Conservation (phyloP, 1,139 yeast genomes). For the Pichia sp. region DNA sequence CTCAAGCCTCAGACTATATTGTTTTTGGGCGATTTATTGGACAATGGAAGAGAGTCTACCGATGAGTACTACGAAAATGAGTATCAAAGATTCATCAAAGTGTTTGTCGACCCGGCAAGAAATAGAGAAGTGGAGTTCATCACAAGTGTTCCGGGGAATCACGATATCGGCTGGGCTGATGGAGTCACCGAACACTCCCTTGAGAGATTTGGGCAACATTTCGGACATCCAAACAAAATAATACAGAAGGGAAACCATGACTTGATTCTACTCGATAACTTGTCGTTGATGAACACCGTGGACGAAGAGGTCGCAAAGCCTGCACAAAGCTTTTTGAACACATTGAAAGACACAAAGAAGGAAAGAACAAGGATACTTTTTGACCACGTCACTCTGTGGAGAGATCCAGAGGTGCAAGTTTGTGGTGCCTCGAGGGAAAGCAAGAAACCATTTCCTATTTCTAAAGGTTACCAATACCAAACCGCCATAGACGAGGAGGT, state of each 20-base stretch:
- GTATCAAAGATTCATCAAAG: constrained; percentile 37
- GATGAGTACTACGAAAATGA: constrained; percentile 41
- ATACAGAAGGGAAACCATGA: constrained; percentile 40
- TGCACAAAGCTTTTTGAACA: constrained; percentile 35
- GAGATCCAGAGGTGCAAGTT: constrained; percentile 33
- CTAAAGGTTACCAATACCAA: constrained; percentile 50
- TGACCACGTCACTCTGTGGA: constrained; percentile 48
- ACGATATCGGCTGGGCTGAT: constrained; percentile 54
- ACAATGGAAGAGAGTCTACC: constrained; percentile 45
- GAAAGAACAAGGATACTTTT: constrained; percentile 35
- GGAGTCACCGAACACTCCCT: constrained; percentile 40
- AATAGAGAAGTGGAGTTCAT: constrained; percentile 23
- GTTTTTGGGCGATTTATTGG: constrained; percentile 52
- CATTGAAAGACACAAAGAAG: constrained; percentile 15
- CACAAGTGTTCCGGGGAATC: constrained; percentile 49
- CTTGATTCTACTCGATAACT: constrained; percentile 43
- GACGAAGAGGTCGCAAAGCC: constrained; percentile 31
- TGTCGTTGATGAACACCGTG: constrained; percentile 40
- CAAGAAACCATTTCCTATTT: constrained; percentile 25
- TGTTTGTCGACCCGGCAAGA: constrained; percentile 33
- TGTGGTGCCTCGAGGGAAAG: constrained; percentile 49
- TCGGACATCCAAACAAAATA: constrained; percentile 41
- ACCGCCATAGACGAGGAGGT: constrained; percentile 39
- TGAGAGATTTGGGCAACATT: constrained; percentile 37
- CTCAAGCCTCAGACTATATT: constrained; percentile 44